Evolutionary conservation across 495 filamentous ascomycete genomes (phyloP).

Genomic region (Chlorociboria aeruginascens): DNA sequence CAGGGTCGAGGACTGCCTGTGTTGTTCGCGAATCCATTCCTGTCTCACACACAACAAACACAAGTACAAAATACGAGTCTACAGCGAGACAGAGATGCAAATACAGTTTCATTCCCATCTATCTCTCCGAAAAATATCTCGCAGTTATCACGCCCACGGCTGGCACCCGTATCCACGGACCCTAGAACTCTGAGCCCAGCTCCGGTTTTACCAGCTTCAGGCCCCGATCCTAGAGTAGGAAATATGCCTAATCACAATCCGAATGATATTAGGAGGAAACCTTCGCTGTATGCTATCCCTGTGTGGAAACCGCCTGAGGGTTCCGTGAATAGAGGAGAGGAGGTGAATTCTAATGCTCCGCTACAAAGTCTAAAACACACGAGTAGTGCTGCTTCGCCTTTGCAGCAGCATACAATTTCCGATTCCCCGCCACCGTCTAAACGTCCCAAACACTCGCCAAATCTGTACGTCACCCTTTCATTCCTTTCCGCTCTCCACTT

Average conservation of each 20-base stretch:
- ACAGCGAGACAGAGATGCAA: slow-evolving; percentile 3
- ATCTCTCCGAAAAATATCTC: neutral
- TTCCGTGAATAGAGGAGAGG: neutral
- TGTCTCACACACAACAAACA: neutral
- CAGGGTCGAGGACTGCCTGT: too few species aligned
- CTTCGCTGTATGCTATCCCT: slow-evolving; percentile 16
- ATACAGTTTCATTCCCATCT: neutral
- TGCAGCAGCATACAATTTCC: neutral
- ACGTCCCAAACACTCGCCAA: slow-evolving; percentile 14
- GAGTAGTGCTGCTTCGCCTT: neutral
- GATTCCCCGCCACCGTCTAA: neutral
- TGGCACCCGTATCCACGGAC: neutral
- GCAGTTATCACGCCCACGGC: too few species aligned
- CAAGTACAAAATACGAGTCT: neutral
- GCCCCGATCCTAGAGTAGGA: neutral
- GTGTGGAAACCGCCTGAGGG: slow-evolving; percentile 4
- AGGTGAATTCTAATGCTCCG: neutral
- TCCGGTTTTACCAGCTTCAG: neutral
- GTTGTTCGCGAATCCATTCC: neutral
- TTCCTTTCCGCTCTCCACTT: neutral
- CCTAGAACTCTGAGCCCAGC: neutral
- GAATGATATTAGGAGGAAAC: slow-evolving; percentile 11
- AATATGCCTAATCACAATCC: neutral
- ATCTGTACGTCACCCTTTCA: slow-evolving; percentile 6
- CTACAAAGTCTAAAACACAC: too few species aligned